Evolutionary conservation across 2,329 filamentous ascomycete species (phyloP), one percentile per base, ranked within the genome.

Genomic region (Blastomyces percursus): DNA sequence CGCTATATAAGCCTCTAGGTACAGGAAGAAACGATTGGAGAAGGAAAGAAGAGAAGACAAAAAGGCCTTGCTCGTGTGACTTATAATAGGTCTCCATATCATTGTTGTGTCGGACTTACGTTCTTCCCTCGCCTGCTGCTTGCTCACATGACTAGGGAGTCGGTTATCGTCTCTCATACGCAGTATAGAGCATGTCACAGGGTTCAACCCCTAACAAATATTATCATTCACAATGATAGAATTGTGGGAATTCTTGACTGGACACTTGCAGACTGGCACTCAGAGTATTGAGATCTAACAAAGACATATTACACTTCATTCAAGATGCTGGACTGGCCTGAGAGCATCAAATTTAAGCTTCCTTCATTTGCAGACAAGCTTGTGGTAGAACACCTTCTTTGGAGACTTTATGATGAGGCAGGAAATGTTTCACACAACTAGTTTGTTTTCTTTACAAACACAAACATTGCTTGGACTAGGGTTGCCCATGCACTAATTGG

Each of bases 181-280:
- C n/a, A n/a, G n/a, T n/a, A n/a, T n/a, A n/a, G n/a, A n/a, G n/a
- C n/a, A n/a, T n/a, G n/a, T n/a, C n/a, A n/a, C n/a, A n/a, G n/a
- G n/a, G n/a, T n/a, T n/a, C n/a, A n/a, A n/a, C n/a, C n/a, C n/a
- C n/a, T n/a, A n/a, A n/a, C n/a, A n/a, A 71, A 71, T 61, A 67
- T 70, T 27, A 64, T 71, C 11, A 64, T 69, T 55, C 51, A 55
- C 42, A 63, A 64, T 59, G 64, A 62, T 30, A 66, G 63, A 27
- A 67, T 69, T 48, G 66, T 65, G 12, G 69, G 65, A 44, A 62
- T 71, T 55, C 61, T 70, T 44, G 68, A 71, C 61, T 68, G 69
- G 61, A 68, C 67, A 59, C 64, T 69, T 48, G 67, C 69, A 40
- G 69, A 68, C 61, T 68, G 68, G 59, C 68, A 67, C 60, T 69